These are phyloP conservation scores for Herpetomonas samuelpessoai DNA, from an alignment of 208 protist genomes.

Conservation along the genomic window DNA sequence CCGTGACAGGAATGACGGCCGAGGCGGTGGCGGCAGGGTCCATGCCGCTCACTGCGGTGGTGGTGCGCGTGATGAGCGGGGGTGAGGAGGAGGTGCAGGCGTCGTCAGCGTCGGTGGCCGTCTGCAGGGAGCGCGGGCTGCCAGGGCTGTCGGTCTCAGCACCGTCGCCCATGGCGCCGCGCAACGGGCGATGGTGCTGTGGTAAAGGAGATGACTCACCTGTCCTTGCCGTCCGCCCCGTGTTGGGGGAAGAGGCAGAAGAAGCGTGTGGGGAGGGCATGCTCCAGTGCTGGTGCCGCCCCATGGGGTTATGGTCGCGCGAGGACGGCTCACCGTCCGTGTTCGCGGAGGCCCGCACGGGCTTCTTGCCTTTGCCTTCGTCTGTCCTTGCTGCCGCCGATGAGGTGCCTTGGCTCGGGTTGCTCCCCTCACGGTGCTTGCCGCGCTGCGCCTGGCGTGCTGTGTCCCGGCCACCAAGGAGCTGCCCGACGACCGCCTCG, in stretches of 20 bases:
- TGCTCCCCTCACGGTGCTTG: background rate
- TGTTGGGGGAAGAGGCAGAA: background rate
- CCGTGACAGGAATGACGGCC: background rate
- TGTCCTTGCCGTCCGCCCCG: too few species aligned
- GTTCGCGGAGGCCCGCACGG: too few species aligned
- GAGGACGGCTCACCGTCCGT: too few species aligned
- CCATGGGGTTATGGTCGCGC: too few species aligned
- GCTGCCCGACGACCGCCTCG: constrained; percentile 1
- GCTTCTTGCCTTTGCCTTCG: background rate
- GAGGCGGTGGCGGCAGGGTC: background rate
- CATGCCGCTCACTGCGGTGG: background rate
- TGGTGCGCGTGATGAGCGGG: background rate
- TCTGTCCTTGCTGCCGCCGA: too few species aligned
- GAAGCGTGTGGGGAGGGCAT: background rate
- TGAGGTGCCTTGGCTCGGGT: background rate
- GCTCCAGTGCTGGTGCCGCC: background rate
- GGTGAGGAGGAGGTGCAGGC: too few species aligned
- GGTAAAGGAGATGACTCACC: too few species aligned
- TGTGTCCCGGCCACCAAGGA: background rate
- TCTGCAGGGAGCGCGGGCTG: background rate
- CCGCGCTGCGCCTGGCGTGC: background rate
- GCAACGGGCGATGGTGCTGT: background rate
- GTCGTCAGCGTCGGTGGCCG: too few species aligned
- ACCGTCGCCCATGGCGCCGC: background rate
- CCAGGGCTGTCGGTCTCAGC: background rate